Evolutionary conservation across 2,329 filamentous ascomycete species (phyloP).

Genomic region (Dactylellina drechsleri): DNA sequence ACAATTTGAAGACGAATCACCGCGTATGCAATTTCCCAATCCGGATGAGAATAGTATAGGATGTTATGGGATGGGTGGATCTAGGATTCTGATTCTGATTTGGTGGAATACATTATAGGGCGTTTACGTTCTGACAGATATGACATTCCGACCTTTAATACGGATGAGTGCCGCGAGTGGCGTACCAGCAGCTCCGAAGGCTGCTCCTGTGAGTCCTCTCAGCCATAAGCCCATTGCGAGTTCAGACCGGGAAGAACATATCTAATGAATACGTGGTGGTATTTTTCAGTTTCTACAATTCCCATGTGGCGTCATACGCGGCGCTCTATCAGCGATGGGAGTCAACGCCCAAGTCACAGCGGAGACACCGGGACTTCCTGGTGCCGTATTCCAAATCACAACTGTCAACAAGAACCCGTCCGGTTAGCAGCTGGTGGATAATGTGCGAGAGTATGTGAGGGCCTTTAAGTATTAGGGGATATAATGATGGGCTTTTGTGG

Average conservation of each 20-base stretch:
- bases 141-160: conserved; percentile 85
- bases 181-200: conserved; percentile 73
- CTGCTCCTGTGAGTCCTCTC: conserved; percentile 75
- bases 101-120: conserved; percentile 67
- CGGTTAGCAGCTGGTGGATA: conserved; percentile 34
- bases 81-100: too few species aligned
- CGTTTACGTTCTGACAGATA: conserved; percentile 95
- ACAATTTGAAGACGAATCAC: conserved; percentile 98
- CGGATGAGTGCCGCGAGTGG: conserved; percentile 87
- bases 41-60: too few species aligned
- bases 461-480: conserved; percentile 12
- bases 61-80: too few species aligned
- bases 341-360: conserved; percentile 91
- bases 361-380: conserved; percentile 85
- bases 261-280: not conserved
- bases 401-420: conserved; percentile 51
- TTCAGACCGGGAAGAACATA: not conserved
- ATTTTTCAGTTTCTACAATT: conserved; percentile 84
- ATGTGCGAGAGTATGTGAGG: conserved; percentile 29
- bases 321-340: conserved; percentile 89
- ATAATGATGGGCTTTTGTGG: not conserved
- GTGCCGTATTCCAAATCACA: conserved; percentile 91
- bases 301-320: conserved; percentile 89
- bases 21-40: conserved; percentile 67
- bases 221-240: not conserved